phyloP scores from a whole-genome alignment of 2,329 filamentous ascomycete genomes.

The Talaromyces sp. region DNA sequence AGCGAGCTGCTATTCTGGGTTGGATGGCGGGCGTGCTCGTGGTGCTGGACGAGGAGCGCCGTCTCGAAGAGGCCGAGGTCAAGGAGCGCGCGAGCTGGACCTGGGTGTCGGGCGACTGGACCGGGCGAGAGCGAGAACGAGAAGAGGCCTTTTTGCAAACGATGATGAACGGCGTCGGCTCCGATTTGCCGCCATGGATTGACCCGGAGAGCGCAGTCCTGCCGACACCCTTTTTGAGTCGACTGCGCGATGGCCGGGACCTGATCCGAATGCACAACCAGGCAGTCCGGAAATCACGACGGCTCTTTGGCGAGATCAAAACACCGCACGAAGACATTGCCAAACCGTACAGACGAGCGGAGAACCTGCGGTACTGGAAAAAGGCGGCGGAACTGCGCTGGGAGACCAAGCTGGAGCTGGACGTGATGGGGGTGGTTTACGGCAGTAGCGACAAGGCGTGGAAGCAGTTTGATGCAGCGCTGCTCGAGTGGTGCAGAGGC shows the following conservation, averaged over 20 bases:
- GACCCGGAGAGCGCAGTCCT: conserved; percentile 46
- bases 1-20: conserved; percentile 66
- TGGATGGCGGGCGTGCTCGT: conserved; percentile 78
- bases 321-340: conserved; percentile 85
- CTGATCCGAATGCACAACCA: conserved; percentile 88
- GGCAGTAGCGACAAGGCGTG: conserved; percentile 63
- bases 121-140: conserved; percentile 66
- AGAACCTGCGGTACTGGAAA: conserved; percentile 92
- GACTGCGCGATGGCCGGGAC: conserved; percentile 72
- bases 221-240: conserved; percentile 65
- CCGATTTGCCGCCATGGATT: conserved; percentile 65
- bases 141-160: conserved; percentile 78
- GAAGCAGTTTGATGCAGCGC: conserved; percentile 75
- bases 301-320: conserved; percentile 85
- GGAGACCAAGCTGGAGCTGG: conserved; percentile 77
- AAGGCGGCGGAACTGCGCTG: conserved; percentile 94
- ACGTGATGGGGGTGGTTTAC: conserved; percentile 82
- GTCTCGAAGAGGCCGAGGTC: conserved; percentile 69
- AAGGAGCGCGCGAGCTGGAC: conserved; percentile 69
- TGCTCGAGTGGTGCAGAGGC: conserved; percentile 76
- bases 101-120: conserved; percentile 80
- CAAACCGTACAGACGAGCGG: conserved; percentile 89
- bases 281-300: conserved; percentile 75
- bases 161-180: conserved; percentile 52
- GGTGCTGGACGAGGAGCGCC: conserved; percentile 72